Evolutionary conservation across 1,139 yeast genomes (phyloP).

Genomic region (Nakaseomyces kungkrabaensis): DNA sequence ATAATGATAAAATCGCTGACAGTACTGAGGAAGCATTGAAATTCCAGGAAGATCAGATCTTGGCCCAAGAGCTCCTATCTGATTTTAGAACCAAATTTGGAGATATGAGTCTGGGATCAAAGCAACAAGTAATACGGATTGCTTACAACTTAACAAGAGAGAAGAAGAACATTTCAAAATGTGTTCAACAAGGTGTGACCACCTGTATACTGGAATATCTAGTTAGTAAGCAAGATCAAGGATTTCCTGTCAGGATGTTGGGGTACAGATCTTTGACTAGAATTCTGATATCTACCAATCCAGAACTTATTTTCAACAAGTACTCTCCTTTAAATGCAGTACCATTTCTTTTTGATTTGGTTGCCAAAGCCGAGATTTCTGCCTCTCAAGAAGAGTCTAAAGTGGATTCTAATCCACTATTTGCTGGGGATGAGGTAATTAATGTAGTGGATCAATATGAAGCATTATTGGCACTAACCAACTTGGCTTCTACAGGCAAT

Average conservation of each 20-base stretch:
- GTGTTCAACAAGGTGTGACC: constrained; percentile 25
- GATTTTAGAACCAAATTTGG: constrained; percentile 10
- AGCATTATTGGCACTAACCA: constrained; percentile 40
- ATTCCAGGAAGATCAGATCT: constrained; percentile 17
- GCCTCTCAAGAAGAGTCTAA: constrained; percentile 3
- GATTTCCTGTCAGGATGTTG: constrained; percentile 12
- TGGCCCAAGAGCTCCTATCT: constrained; percentile 19
- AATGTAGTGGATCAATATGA: constrained; percentile 34
- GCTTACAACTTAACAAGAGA: constrained; percentile 22
- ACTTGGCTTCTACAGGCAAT: constrained; percentile 35
- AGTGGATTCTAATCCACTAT: constrained; percentile 4
- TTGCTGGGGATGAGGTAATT: constrained; percentile 11
- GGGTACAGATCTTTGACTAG: constrained; percentile 24
- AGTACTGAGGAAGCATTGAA: constrained; percentile 15
- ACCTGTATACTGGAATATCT: constrained; percentile 20
- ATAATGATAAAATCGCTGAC: constrained; percentile 11
- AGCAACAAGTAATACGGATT: constrained; percentile 21
- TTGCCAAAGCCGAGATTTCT: constrained; percentile 1
- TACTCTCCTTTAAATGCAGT: constrained; percentile 26
- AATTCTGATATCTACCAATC: constrained; percentile 23
- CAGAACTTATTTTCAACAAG: constrained; percentile 22
- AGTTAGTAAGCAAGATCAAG: constrained; percentile 10
- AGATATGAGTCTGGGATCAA: constrained; percentile 17
- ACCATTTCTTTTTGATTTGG: constrained; percentile 22
- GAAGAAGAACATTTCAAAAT: constrained; percentile 11